Evolutionary conservation across 805 yeast species (phyloP).

Genomic region (Kodamaea laetipori): DNA sequence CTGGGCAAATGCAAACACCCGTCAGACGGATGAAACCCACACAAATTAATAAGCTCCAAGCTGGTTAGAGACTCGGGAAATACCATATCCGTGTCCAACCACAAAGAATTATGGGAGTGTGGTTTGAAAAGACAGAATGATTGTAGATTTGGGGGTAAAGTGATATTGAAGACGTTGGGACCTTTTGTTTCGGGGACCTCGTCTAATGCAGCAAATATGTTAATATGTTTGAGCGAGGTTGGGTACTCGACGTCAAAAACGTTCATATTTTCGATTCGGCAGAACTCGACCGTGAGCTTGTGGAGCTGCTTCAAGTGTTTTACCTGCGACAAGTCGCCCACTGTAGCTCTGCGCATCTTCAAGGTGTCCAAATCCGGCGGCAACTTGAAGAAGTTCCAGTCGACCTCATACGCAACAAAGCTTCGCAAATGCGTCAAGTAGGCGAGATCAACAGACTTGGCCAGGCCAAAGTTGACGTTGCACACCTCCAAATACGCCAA

Average conservation of each 20-base stretch:
- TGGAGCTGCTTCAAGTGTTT: not conserved
- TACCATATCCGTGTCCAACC: not conserved
- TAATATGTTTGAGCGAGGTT: not conserved
- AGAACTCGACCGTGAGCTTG: conserved; percentile 5
- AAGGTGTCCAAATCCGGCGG: conserved; percentile 3
- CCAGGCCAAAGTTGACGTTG: conserved; percentile 1
- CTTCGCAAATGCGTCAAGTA: conserved; percentile 6
- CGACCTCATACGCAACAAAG: conserved; percentile 7
- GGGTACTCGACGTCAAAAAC: conserved; percentile 9
- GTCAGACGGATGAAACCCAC: conserved; percentile 1
- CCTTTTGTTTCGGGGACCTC: not conserved
- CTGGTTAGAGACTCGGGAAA: conserved; percentile 2
- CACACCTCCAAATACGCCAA: conserved; percentile 7
- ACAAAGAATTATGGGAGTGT: not conserved
- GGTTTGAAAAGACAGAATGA: conserved; percentile 8
- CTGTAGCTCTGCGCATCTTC: not conserved
- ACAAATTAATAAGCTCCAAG: conserved; percentile 3
- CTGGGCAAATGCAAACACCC: conserved; percentile 1
- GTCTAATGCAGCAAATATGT: conserved; percentile 9
- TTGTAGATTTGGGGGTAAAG: conserved; percentile 5
- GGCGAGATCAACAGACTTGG: conserved; percentile 3
- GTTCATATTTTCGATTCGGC: conserved; percentile 1
- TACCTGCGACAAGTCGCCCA: not conserved
- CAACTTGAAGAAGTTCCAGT: conserved; percentile 9
- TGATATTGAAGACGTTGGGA: not conserved